Conservation (phyloP, 805 yeast species). For the Candida schatavii region DNA sequence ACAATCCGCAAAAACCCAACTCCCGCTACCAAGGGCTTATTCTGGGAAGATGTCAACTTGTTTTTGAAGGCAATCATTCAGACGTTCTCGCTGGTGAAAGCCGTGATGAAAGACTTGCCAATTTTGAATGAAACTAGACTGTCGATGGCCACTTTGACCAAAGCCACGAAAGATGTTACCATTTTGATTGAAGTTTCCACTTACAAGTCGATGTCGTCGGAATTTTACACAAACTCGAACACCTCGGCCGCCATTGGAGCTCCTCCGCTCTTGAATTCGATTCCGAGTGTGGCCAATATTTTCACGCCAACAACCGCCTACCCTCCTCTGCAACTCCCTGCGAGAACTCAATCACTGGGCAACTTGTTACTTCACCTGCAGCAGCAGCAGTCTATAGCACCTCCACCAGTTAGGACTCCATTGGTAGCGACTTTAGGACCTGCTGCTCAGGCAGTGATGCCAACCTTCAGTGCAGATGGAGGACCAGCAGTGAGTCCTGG, state of each 20-base stretch:
- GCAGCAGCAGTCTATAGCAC: constrained; percentile 3
- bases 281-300: constrained; percentile 32
- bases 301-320: constrained; percentile 29
- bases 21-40: constrained; percentile 51
- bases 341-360: constrained; percentile 13
- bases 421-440: constrained; percentile 23
- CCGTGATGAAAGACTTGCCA: constrained; percentile 78
- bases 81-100: constrained; percentile 79
- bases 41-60: constrained; percentile 83
- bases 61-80: constrained; percentile 81
- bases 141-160: constrained; percentile 75
- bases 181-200: constrained; percentile 64
- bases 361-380: constrained; percentile 9
- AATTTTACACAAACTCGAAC: constrained; percentile 9
- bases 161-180: constrained; percentile 89
- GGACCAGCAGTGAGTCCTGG: constrained; percentile 18
- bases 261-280: constrained; percentile 25
- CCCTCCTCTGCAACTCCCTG: constrained; percentile 14
- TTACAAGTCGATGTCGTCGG: constrained; percentile 29
- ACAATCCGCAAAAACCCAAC: constrained; percentile 49
- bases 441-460: constrained; percentile 25
- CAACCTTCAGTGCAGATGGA: constrained; percentile 8
- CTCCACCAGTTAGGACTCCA: constrained; percentile 24
- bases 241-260: constrained; percentile 5
- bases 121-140: constrained; percentile 76